phyloP scores from a whole-genome alignment of 2,329 filamentous ascomycete species.

The Nemania abortiva region DNA sequence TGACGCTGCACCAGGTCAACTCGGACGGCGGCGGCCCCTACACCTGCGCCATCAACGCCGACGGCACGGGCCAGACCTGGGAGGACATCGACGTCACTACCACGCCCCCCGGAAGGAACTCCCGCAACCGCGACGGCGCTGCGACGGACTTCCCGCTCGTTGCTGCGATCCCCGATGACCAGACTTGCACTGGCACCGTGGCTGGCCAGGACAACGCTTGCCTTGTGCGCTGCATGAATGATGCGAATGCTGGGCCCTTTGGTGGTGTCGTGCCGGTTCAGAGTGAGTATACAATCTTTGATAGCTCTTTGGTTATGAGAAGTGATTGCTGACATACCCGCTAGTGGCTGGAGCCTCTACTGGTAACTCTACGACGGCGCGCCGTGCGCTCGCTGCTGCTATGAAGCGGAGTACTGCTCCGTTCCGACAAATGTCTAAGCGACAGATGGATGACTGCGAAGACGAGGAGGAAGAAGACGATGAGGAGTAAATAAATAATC shows the following conservation, averaged over 20 bases:
- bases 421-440: constrained; percentile 42
- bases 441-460: constrained; percentile 17
- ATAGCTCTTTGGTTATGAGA: background rate
- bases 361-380: constrained; percentile 38
- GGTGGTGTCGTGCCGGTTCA: constrained; percentile 71
- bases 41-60: constrained; percentile 72
- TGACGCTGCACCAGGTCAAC: constrained; percentile 77
- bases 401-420: constrained; percentile 36
- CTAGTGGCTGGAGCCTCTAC: constrained; percentile 46
- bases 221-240: constrained; percentile 73
- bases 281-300: constrained; percentile 46
- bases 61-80: constrained; percentile 68
- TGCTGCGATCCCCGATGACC: constrained; percentile 66
- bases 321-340: constrained; percentile 20
- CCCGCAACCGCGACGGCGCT: constrained; percentile 59
- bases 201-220: constrained; percentile 71
- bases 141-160: constrained; percentile 63
- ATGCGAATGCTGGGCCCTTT: constrained; percentile 70
- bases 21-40: constrained; percentile 75
- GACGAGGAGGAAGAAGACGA: constrained; percentile 27
- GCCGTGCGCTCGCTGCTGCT: constrained; percentile 39
- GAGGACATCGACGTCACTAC: constrained; percentile 65
- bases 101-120: constrained; percentile 64
- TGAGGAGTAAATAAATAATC: constrained; percentile 12
- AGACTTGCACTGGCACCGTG: constrained; percentile 70